Conservation (phyloP, 345 rosid genomes). For the Adansonia digitata region DNA sequence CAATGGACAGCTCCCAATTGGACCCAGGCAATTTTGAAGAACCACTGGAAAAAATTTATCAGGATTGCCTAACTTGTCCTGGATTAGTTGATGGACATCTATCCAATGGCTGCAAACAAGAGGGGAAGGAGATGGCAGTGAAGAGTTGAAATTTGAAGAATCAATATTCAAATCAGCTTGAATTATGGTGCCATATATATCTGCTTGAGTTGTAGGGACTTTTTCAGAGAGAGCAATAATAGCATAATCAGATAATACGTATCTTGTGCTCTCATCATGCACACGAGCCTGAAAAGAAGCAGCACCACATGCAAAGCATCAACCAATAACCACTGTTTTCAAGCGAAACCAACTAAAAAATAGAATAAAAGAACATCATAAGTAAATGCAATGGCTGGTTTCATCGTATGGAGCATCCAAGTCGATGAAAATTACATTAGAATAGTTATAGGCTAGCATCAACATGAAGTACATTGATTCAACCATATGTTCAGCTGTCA, state of each 20-base stretch:
- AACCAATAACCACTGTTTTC: conserved; percentile 4
- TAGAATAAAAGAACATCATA: neutral
- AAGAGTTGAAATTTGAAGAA: conserved; percentile 37
- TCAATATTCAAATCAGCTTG: conserved; percentile 57
- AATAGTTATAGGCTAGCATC: neutral
- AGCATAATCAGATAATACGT: conserved; percentile 78
- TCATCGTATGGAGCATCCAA: conserved; percentile 8
- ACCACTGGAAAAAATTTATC: conserved; percentile 39
- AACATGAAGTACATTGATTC: neutral
- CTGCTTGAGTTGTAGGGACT: conserved; percentile 38
- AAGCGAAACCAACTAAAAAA: neutral
- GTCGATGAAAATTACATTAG: neutral
- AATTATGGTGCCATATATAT: conserved; percentile 41
- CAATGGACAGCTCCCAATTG: conserved; percentile 67
- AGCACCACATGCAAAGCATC: conserved; percentile 15
- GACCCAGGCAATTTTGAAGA: conserved; percentile 71
- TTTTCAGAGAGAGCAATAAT: conserved; percentile 56
- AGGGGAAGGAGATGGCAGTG: conserved; percentile 53
- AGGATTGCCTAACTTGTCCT: conserved; percentile 33
- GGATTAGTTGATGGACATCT: conserved; percentile 41
- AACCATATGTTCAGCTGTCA: neutral
- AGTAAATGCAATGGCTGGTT: neutral
- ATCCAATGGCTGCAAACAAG: conserved; percentile 68
- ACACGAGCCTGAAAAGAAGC: conserved; percentile 67
- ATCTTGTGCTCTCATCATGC: conserved; percentile 90